A percentile compares a stretch with the other conserved stretches of the same genome.
phyloP scores from a whole-genome alignment of 768 basidiomycete genomes.

The Mycena metata region DNA sequence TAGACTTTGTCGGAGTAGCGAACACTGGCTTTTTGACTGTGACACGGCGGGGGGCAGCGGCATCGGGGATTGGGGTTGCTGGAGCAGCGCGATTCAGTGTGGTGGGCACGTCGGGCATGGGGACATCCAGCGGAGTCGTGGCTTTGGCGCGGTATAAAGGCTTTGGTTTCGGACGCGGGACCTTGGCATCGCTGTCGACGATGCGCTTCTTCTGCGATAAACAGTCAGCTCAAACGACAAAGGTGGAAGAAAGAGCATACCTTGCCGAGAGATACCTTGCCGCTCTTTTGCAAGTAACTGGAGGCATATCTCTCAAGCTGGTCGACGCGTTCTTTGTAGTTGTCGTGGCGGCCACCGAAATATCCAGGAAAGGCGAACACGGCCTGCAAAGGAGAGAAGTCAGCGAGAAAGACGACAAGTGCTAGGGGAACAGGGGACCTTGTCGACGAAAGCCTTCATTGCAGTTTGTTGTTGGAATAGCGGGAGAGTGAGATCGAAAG shows the following conservation, averaged over 20 bases:
- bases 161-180: slow-evolving; percentile 8
- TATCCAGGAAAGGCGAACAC: background rate
- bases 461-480: slow-evolving; percentile 14
- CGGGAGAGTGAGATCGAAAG: slow-evolving; percentile 13
- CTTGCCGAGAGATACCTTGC: background rate
- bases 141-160: slow-evolving; percentile 5
- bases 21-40: background rate
- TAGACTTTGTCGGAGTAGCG: too few relatives aligned
- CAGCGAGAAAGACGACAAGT: background rate
- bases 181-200: slow-evolving; percentile 1
- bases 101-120: background rate
- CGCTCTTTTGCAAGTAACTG: slow-evolving; percentile 23
- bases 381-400: background rate
- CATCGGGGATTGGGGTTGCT: background rate
- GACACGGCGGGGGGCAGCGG: background rate
- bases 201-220: background rate
- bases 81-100: background rate
- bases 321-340: slow-evolving; percentile 12
- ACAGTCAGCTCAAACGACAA: background rate
- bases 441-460: slow-evolving; percentile 5
- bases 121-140: background rate
- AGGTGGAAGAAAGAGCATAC: background rate
- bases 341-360: slow-evolving; percentile 2
- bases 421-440: background rate
- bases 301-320: slow-evolving; percentile 7